Evolutionary conservation across 2,329 filamentous ascomycete species (phyloP), one percentile per base, ranked within the genome.

Genomic region (Daldinia eschscholtzii): DNA sequence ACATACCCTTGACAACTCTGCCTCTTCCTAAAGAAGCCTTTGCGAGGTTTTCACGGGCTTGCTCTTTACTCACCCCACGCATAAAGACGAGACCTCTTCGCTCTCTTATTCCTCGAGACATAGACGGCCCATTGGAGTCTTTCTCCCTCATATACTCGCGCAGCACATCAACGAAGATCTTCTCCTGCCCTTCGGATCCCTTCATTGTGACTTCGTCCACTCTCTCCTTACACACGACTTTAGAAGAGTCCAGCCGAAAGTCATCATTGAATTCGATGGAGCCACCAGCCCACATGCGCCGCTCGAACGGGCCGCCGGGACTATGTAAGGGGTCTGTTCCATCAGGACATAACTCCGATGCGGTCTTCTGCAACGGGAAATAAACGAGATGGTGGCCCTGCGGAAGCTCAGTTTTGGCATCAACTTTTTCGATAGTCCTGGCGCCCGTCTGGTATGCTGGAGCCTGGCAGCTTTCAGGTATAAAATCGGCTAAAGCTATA

Each of bases 261-360:
- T 74, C 75, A 5, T 35, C 66, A 18, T 80, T 79, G 73, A 92
- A 92, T 1, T 77, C 77, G 7, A 98, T 80, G 44, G 86, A 85
- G 0, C 95, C 96, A 35, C 94, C 94, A 13, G 93, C 93, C 96
- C 96, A 99, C 83, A 99, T 89, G 18, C 96, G 89, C 23, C 92
- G 87, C 57, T 85, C 85, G 78, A 92, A 97, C 0, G 90, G 89
- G 3, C 78, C 77, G 1, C 91, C 93, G 0, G 95, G 95, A 26
- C 85, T 90, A 77, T 97, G 93, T 60, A 91, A 84, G 4, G 88
- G 83, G 78, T 98, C 95, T 0, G 94, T 97, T 64, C 96, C 95
- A 81, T 99, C 96, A 1, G 89, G 83, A 18, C 93, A 86, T 48
- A 98, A 87, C 37, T 83, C 74, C 6, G 86, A 87, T 13, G 88